Evolutionary conservation across 2,329 filamentous ascomycete species (phyloP), one percentile per base, ranked within the genome.

Genomic region (Monilinia laxa): DNA sequence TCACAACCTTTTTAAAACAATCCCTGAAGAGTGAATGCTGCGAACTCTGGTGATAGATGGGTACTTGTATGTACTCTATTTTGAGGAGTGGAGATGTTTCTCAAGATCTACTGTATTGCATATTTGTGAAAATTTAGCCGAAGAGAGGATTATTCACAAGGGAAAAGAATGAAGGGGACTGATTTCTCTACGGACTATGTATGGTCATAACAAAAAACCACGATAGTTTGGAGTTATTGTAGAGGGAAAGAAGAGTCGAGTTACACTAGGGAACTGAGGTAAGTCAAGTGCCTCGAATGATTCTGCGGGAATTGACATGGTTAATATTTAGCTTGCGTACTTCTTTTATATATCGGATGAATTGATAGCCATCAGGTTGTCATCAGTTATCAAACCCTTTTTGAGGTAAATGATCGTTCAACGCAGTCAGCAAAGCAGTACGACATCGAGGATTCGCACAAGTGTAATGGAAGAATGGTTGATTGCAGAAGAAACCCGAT

Each of bases 351-450:
- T 40, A 57, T 64, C 62, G 62, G 62, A 64, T 64, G 51, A 49
- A 56, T 40, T 35, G 10, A 31, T 64, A 31, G 51, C 56, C 60
- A 64, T 56, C 38, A 45, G 20, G 20, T 60, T 60, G 20, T 64
- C 23, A 63, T 55, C 31, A 35, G 20, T 25, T 11, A 31, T 63
- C 49, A 63, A 42, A 23, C 31, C 35, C 23, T 25, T 40, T 18
- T 40, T 38, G 18, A 35, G 54, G 49, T 62, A 23, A 42, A 54
- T 63, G 47, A 45, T 60, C 25, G 31, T 53, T 62, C 47, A 18
- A 62, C 51, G 40, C 62, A 57, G 62, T 64, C 62, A 64, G 52
- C 62, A 56, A 57, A 60, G 62, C 52, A 64, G 62, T 47, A 55
- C 53, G 25, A 47, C 51, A 16, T 64, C 6, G 20, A 49, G 12